These are phyloP conservation scores for Neopestalotiopsis sp. DNA, from an alignment of 2,329 filamentous ascomycete species.

Conservation along the genomic window DNA sequence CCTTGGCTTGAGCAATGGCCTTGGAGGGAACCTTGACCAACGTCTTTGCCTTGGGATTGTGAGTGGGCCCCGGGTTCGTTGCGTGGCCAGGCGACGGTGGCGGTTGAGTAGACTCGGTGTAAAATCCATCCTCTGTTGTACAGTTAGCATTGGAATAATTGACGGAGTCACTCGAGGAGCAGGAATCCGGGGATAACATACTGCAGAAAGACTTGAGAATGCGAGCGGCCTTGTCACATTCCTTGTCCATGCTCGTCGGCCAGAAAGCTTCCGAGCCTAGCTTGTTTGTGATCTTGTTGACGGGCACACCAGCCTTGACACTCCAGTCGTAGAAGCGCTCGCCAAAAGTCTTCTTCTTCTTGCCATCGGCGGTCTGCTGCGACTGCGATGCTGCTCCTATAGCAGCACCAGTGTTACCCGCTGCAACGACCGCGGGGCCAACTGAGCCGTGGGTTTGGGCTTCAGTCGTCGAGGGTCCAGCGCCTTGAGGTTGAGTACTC, in stretches of 20 bases:
- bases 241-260: constrained; percentile 84
- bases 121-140: constrained; percentile 55
- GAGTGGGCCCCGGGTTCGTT: constrained; percentile 28
- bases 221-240: constrained; percentile 87
- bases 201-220: constrained; percentile 88
- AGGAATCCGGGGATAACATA: constrained; percentile 43
- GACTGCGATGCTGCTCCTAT: constrained; percentile 20
- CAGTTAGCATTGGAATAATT: constrained; percentile 23
- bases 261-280: constrained; percentile 85
- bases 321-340: constrained; percentile 39
- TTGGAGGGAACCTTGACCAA: constrained; percentile 59
- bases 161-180: too few species aligned
- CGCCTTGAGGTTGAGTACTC: neutral
- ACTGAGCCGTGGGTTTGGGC: neutral
- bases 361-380: constrained; percentile 25
- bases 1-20: constrained; percentile 69
- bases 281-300: constrained; percentile 83
- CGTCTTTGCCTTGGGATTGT: constrained; percentile 47
- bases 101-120: constrained; percentile 40
- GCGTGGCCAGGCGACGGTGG: constrained; percentile 31
- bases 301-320: constrained; percentile 66
- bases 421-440: neutral
- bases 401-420: neutral
- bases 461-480: neutral
- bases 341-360: constrained; percentile 23